Conservation (phyloP, 1,139 yeast genomes). For the Saccharomyces hybrid region DNA sequence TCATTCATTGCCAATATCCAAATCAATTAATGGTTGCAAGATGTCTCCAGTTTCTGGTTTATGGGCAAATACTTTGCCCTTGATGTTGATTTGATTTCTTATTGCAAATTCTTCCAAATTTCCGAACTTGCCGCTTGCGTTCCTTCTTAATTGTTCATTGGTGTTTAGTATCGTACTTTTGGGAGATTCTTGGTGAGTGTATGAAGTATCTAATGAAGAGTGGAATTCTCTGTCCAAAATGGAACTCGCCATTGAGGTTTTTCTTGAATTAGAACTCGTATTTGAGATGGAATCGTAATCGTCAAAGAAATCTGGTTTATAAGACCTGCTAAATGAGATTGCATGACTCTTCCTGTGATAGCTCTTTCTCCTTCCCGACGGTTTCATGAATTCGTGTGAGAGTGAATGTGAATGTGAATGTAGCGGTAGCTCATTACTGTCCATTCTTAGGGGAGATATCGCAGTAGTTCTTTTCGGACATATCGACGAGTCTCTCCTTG, state of each 20-base stretch:
- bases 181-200: constrained; percentile 13
- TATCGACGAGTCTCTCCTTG: constrained; percentile 3
- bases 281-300: neutral
- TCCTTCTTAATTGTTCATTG: constrained; percentile 25
- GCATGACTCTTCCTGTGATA: constrained; percentile 8
- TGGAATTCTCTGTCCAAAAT: neutral
- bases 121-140: constrained; percentile 17
- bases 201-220: constrained; percentile 1
- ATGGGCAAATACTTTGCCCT: constrained; percentile 20
- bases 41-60: constrained; percentile 18
- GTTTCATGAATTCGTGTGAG: neutral
- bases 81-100: constrained; percentile 14
- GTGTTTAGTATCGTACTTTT: constrained; percentile 20
- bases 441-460: neutral
- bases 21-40: constrained; percentile 2
- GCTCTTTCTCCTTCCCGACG: neutral
- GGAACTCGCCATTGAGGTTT: constrained; percentile 3
- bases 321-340: constrained; percentile 7
- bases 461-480: neutral
- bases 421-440: neutral
- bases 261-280: constrained; percentile 3
- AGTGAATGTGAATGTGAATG: neutral
- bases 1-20: neutral
- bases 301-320: neutral
- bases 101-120: constrained; percentile 19